Evolutionary conservation across 1,284 basidiomycete species (phyloP), one percentile per base, ranked within the genome.

Genomic region (Puccinia horiana): DNA sequence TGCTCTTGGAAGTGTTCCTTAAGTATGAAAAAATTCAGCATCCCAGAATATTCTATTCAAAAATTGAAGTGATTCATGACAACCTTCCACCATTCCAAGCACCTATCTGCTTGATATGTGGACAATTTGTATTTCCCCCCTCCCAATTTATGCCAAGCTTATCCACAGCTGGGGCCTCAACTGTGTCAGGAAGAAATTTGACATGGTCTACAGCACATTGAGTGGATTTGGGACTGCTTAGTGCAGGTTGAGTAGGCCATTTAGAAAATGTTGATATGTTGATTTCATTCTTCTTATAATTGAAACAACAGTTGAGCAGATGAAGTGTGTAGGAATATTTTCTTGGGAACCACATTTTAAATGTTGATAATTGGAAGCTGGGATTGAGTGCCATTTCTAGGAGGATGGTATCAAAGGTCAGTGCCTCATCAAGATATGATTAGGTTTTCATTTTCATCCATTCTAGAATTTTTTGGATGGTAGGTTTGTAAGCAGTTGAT

Each of bases 61-160:
- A n/a, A n/a, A n/a, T n/a, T n/a, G n/a, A n/a, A n/a, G n/a, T n/a
- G n/a, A n/a, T n/a, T n/a, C n/a, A n/a, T n/a, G n/a, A n/a, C n/a
- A n/a, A 67, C 65, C 65, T 67, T 37, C 65, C 65, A 67, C 65
- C 65, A 47, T 47, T 47, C 16, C 44, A 47, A 52, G 20, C 49
- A 52, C 49, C 20, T 18, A 52, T 20, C 49, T 20, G 18, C 49
- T 52, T 52, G 11, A 23, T 9, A 52, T 14, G 49, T 52, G 49
- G 49, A 23, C 20, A 52, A 23, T 18, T 52, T 52, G 18, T 20
- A 52, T 18, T 52, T 9, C 11, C 49, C 49, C 49, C 20, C n/a
- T n/a, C 49, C 18, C 11, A 52, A 18, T 52, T 14, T 14, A 52
- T 52, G 4, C 4, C 20, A 9, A 52, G 49, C 49, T 52, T 18